phyloP scores from a whole-genome alignment of 148 eudicot genomes.

The Drosera capensis region DNA sequence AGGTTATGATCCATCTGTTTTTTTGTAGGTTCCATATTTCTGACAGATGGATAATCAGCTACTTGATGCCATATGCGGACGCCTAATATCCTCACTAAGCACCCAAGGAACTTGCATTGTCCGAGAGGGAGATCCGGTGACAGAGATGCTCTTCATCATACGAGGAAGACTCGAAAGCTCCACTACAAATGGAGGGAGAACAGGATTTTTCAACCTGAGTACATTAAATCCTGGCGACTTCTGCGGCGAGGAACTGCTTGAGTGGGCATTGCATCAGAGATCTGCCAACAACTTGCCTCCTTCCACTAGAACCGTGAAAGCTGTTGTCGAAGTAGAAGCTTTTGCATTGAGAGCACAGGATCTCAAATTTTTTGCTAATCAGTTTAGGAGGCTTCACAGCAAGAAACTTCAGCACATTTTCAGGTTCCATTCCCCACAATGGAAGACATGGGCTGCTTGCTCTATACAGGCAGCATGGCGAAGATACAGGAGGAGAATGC shows the following conservation, averaged over 20 bases:
- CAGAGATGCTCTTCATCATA: conserved; percentile 78
- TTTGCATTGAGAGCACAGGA: conserved; percentile 75
- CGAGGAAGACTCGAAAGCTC: conserved; percentile 69
- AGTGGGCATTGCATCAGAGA: conserved; percentile 75
- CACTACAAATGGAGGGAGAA: conserved; percentile 78
- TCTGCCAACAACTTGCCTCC: conserved; percentile 56
- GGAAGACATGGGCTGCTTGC: conserved; percentile 94
- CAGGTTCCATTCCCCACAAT: conserved; percentile 73
- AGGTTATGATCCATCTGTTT: no score
- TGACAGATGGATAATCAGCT: conserved; percentile 86
- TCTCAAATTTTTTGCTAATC: conserved; percentile 68
- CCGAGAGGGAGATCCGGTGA: conserved; percentile 75
- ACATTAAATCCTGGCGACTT: conserved; percentile 67
- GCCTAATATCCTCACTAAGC: conserved; percentile 62
- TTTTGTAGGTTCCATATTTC: conserved; percentile 68
- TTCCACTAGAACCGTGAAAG: conserved; percentile 66
- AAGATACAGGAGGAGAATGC: conserved; percentile 42
- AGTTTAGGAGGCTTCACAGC: conserved; percentile 75
- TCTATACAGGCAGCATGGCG: conserved; percentile 86
- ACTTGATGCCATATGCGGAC: conserved; percentile 82
- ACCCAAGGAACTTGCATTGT: conserved; percentile 66
- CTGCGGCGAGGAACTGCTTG: conserved; percentile 77
- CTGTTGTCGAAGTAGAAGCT: conserved; percentile 70
- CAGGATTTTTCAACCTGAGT: conserved; percentile 67
- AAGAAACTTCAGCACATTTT: conserved; percentile 79